Percentiles rank a stretch among this genome's conserved stretches.
These are phyloP conservation scores for Pseudonitzschia delicatissima DNA, from an alignment of 108 stramenopile species.

Conservation along the genomic window DNA sequence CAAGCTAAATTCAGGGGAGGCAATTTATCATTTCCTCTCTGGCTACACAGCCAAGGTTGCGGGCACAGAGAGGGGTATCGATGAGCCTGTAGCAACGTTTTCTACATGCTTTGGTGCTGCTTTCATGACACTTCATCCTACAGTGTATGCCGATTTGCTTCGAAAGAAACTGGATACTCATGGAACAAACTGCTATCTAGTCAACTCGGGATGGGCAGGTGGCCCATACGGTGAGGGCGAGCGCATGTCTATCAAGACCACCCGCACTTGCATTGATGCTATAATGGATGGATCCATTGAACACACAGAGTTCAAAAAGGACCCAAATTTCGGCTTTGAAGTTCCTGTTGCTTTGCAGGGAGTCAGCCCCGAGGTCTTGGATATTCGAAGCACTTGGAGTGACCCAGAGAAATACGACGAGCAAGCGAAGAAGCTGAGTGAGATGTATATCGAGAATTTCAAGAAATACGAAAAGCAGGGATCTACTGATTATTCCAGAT, in stretches of 20 bases:
- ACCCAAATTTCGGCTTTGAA: slow-evolving; percentile 91
- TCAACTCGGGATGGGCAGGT: slow-evolving; percentile 98
- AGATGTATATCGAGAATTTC: slow-evolving; percentile 94
- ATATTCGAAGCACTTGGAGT: slow-evolving; percentile 89
- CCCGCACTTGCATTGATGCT: slow-evolving; percentile 92
- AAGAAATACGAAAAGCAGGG: slow-evolving; percentile 88
- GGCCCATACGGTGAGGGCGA: slow-evolving; percentile 92
- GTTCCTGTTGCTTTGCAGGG: slow-evolving; percentile 83
- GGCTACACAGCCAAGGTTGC: slow-evolving; percentile 99
- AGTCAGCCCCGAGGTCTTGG: slow-evolving; percentile 76
- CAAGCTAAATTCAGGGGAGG: slow-evolving; percentile 87
- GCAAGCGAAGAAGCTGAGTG: slow-evolving; percentile 81
- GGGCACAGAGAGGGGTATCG: slow-evolving; percentile 96
- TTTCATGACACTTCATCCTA: slow-evolving; percentile 96
- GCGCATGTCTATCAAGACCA: slow-evolving; percentile 97
- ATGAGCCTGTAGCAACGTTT: slow-evolving; percentile 92
- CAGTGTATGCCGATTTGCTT: slow-evolving; percentile 92
- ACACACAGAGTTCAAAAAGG: slow-evolving; percentile 67
- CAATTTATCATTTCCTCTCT: slow-evolving; percentile 97
- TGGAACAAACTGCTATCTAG: slow-evolving; percentile 87
- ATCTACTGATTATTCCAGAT: slow-evolving; percentile 75
- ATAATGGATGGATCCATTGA: slow-evolving; percentile 93
- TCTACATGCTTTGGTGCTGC: slow-evolving; percentile 96
- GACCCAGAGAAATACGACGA: slow-evolving; percentile 86
- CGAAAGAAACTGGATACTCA: slow-evolving; percentile 89